Percentiles rank a stretch among this genome's conserved stretches.
Conservation (phyloP, 306 rosid species). For the Morella rubra region DNA sequence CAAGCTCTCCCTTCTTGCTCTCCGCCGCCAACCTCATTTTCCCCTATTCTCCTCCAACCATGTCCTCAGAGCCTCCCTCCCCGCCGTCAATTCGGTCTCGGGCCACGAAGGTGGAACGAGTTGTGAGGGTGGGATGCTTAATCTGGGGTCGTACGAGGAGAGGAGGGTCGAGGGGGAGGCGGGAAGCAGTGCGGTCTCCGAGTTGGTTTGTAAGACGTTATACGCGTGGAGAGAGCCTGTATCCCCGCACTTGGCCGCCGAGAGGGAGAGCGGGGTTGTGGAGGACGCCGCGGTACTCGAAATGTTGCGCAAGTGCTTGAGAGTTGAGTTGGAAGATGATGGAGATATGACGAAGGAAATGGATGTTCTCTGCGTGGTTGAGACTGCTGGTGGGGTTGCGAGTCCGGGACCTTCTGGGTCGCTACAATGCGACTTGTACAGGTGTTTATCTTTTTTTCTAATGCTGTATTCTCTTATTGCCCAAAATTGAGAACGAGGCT, state of each 20-base stretch:
- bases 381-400: slow-evolving; percentile 93
- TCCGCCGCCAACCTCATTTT: slow-evolving; percentile 29
- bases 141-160: slow-evolving; percentile 32
- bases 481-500: background rate
- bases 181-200: slow-evolving; percentile 25
- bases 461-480: background rate
- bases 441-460: slow-evolving; percentile 32
- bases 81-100: slow-evolving; percentile 25
- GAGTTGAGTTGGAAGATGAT: slow-evolving; percentile 35
- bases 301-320: slow-evolving; percentile 48
- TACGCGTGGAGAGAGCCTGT: slow-evolving; percentile 86
- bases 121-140: slow-evolving; percentile 11
- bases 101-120: background rate
- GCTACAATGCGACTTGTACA: slow-evolving; percentile 90
- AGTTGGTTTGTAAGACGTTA: slow-evolving; percentile 77
- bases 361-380: slow-evolving; percentile 64
- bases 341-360: slow-evolving; percentile 30
- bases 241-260: slow-evolving; percentile 85
- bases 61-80: slow-evolving; percentile 49
- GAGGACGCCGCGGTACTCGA: slow-evolving; percentile 53
- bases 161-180: slow-evolving; percentile 28
- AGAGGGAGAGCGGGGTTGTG: slow-evolving; percentile 60
- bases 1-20: slow-evolving; percentile 45
- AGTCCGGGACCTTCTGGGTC: slow-evolving; percentile 95
- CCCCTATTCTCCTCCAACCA: slow-evolving; percentile 56